Evolutionary conservation across 306 rosid genomes (phyloP), one percentile per base, ranked within the genome.

Genomic region (Corylus heterophylla): DNA sequence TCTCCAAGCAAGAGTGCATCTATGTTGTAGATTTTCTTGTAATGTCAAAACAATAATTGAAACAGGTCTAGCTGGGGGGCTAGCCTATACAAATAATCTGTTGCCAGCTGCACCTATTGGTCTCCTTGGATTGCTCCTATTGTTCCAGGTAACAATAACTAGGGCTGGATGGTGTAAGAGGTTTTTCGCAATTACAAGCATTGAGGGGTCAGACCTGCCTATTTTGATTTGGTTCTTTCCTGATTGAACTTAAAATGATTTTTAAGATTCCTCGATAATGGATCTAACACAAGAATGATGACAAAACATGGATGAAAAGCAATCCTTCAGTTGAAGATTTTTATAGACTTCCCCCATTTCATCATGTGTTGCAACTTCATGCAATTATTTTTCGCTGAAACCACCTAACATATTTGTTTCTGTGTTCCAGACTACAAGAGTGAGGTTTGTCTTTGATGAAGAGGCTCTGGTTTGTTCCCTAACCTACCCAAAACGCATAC

Each of bases 111-210:
- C 89, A 14, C 98, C 98, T 64, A 81, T 84, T 39, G 94, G 98
- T 66, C 98, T 95, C 66, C 97, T 95, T 78, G 98, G 98, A 63
- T 77, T 91, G 78, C 98, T 95, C 71, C 84, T 95, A 76, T 83
- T 95, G 88, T 77, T 95, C 79, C 98, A 95, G 98, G 98, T 95
- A 88, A 76, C 72, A 70, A 61, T 45, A 37, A 69, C 31, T 68
- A 39, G 42, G 77, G 75, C 0, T 42, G 42, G 48, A 69, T 1
- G 4, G 20, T 71, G 37, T 69, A 61, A n/a, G 76, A 35, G 75
- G 69, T 55, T 62, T 70, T 68, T 37, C 73, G 44, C 49, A 22
- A 61, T 25, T 20, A 72, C 31, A n/a, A n/a, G 50, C 8, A 78
- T 61, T 45, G 44, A 29, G 66, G 51, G 52, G 25, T 12, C 75